Percentiles rank a stretch among this genome's conserved stretches.
These are phyloP conservation scores for Uncinocarpus reesii DNA, from an alignment of 2,329 filamentous ascomycete species.

Conservation along the genomic window DNA sequence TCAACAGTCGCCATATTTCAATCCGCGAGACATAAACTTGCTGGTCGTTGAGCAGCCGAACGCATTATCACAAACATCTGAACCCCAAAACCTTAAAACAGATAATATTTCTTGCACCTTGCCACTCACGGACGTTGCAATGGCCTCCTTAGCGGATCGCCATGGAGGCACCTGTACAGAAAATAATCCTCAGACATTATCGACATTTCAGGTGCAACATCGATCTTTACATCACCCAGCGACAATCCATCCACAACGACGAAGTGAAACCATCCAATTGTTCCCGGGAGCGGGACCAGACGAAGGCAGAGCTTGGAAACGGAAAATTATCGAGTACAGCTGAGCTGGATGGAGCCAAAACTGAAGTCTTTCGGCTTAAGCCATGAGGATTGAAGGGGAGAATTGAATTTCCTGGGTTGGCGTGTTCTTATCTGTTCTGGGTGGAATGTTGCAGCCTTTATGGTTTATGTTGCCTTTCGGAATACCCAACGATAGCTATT, in stretches of 20 bases:
- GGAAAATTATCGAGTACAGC: conserved; percentile 30
- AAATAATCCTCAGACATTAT: neutral
- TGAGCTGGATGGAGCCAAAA: conserved; percentile 12
- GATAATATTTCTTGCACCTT: neutral
- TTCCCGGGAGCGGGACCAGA: conserved; percentile 25
- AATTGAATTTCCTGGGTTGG: too few species aligned
- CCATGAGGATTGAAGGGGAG: too few species aligned
- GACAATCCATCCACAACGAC: conserved; percentile 10
- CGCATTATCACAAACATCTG: neutral
- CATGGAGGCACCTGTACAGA: neutral
- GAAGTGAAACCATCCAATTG: conserved; percentile 26
- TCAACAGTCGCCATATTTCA: neutral
- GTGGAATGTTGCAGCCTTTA: too few species aligned
- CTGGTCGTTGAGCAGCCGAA: neutral
- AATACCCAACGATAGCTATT: too few species aligned
- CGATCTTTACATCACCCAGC: neutral
- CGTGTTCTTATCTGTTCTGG: too few species aligned
- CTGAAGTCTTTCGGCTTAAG: neutral
- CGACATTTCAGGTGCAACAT: neutral
- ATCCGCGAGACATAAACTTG: neutral
- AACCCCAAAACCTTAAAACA: neutral
- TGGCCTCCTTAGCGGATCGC: neutral
- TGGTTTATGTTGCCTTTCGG: too few species aligned
- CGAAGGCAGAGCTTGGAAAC: conserved; percentile 26
- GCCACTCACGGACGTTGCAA: neutral